Base-by-base conservation (phyloP, 1,284 basidiomycete species). In the Papiliotrema nemorosa region DNA sequence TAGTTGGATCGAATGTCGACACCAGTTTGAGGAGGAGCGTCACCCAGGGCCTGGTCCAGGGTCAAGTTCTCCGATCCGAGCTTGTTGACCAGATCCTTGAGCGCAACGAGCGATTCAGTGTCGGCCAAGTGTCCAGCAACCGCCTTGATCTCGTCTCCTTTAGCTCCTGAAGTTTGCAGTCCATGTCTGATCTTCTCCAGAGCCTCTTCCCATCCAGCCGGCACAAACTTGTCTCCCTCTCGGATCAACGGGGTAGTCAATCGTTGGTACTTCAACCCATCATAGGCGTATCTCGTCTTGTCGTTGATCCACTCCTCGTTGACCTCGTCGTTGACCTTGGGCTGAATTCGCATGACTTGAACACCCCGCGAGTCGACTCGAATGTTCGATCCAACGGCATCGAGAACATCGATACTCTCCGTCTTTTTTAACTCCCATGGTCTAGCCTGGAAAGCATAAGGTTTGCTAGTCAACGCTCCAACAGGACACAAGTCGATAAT, bases 271-370 rank as follows among this genome's bases (percentile, higher is more conserved):
- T 86, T 86, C 46, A 99, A 82, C 37, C 96, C 96, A 66, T 99
- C 96, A 72, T 90, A 88, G 2, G 94, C 90, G 74, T 90, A 94
- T 55, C 96, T 88, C 2, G 94, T 94, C 82, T 98, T 98, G 82
- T 99, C 94, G 75, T 84, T 93, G 76, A 99, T 96, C 94, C 96
- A 98, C 76, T 99, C 96, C 79, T 99, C 96, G 75, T 99, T 99
- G 56, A 99, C 86, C 63, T 97, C 90, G 75, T 98, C 94, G 74
- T 98, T 98, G 52, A 90, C 87, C 64, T 88, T 84, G 3, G 96
- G 96, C 70, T 96, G 90, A 64, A 99, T 83, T 44, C 94, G 86
- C 92, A 98, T 98, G 58, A 98, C 94, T 73, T 91, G 85, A 10
- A 94, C 85, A 50, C 93, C 93, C 37, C 94, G 84, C 47, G 93